A percentile compares a stretch with the other conserved stretches of the same genome.
phyloP scores from a whole-genome alignment of 2,329 filamentous ascomycete genomes.

The Aspergillus fischeri region DNA sequence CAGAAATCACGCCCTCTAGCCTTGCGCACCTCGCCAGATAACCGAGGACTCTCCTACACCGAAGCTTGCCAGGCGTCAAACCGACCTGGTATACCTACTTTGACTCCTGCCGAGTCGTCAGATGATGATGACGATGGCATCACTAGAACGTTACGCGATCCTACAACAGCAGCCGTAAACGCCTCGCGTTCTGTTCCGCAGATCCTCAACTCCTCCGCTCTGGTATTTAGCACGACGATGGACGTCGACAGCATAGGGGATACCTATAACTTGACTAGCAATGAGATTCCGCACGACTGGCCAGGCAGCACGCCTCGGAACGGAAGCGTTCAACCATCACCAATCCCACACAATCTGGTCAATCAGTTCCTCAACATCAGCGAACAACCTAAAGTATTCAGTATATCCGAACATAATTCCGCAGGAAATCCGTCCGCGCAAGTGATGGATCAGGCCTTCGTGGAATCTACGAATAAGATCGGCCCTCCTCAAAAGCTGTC shows the following conservation, averaged over 20 bases:
- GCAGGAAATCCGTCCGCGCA: constrained; percentile 2
- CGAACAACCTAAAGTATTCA: constrained; percentile 25
- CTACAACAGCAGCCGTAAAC: constrained; percentile 1
- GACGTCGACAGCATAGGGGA: constrained; percentile 29
- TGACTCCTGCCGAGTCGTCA: constrained; percentile 37
- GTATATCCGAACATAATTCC: constrained; percentile 28
- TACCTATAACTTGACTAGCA: constrained; percentile 11
- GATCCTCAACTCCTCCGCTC: background rate
- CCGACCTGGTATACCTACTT: constrained; percentile 18
- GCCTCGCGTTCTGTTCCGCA: constrained; percentile 2
- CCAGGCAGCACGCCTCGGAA: constrained; percentile 15
- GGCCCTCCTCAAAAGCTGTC: background rate
- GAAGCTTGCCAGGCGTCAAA: constrained; percentile 13
- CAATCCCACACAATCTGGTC: constrained; percentile 27
- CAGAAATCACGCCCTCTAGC: constrained; percentile 33
- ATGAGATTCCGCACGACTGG: constrained; percentile 18
- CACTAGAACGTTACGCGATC: constrained; percentile 1
- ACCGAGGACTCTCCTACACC: constrained; percentile 15
- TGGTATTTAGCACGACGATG: constrained; percentile 14
- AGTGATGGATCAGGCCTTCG: background rate
- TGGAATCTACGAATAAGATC: background rate
- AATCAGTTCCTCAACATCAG: constrained; percentile 30
- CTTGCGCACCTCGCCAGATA: constrained; percentile 24
- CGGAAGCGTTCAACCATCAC: constrained; percentile 22
- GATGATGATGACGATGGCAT: constrained; percentile 29